Base-by-base conservation (phyloP, 1,139 yeast genomes). In the Kurtzmaniella quercitrusa region DNA sequence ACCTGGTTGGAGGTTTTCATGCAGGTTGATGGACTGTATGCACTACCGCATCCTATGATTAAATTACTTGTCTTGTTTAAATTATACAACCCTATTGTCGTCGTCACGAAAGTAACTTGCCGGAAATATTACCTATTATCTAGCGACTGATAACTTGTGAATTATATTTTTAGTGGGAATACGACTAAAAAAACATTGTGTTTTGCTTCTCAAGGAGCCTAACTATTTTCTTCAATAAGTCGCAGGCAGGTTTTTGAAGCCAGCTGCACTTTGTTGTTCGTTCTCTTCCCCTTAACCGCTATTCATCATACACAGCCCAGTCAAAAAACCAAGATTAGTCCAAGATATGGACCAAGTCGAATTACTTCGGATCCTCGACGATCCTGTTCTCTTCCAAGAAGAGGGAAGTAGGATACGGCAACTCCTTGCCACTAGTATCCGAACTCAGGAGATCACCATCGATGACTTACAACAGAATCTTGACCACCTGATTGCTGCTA, bases 401-500 rank as follows among this genome's bases (percentile, higher is more conserved):
- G 57, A 65, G 41, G 60, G 59, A 39, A 60, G 60, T 15, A 54
- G 53, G 25, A 59, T 71, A 53, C 68, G 76, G 55, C 55, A 57
- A 42, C 66, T 65, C 45, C 49, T 71, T 27, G 53, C 62, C 27
- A 51, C 50, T 43, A 68, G 66, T 40, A 57, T 71, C 37, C 61
- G 59, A 38, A 46, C 57, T 27, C 75, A 70, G 47, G 70, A 71
- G 44, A 48, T 49, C 14, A 51, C 60, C 27, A 59, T 67, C 39
- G 50, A 53, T 38, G 61, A 60, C 23, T 55, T 68, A 38, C 56
- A 63, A 34, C 56, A 66, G 40, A 78, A 75, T 42, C 70, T 82
- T 41, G 73, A 76, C 29, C 73, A 79, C 33, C 74, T 81, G 18
- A 80, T 76, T 53, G 70, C 74, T 44, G 88, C 90, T 38, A 85